These are phyloP conservation scores for Phoenix roebelenii DNA, from an alignment of 176 grass and related monocot species.

Conservation along the genomic window DNA sequence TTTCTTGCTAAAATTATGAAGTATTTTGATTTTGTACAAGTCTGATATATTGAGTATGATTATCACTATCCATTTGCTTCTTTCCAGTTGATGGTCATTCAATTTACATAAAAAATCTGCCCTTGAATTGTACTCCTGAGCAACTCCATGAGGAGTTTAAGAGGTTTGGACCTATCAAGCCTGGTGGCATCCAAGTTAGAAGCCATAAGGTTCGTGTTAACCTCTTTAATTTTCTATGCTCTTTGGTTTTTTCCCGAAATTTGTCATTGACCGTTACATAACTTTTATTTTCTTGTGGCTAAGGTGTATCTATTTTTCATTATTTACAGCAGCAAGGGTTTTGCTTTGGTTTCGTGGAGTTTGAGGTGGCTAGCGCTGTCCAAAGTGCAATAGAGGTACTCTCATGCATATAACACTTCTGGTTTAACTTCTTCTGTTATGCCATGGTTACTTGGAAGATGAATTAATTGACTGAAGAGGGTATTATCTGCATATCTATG, in stretches of 20 bases:
- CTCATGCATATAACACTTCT: too few relatives aligned
- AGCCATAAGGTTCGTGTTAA: slow-evolving; percentile 64
- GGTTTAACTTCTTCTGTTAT: too few relatives aligned
- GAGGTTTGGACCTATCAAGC: slow-evolving; percentile 69
- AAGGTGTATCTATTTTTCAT: background rate
- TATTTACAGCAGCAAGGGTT: slow-evolving; percentile 72
- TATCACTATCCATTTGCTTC: too few relatives aligned
- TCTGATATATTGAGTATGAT: too few relatives aligned
- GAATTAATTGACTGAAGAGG: too few relatives aligned
- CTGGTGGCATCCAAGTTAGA: slow-evolving; percentile 89
- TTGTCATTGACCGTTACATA: too few relatives aligned
- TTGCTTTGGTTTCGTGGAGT: slow-evolving; percentile 93
- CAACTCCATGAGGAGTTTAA: slow-evolving; percentile 94
- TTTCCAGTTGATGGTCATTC: slow-evolving; percentile 62
- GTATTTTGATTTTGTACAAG: too few relatives aligned
- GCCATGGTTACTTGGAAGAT: too few relatives aligned
- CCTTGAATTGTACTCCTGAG: slow-evolving; percentile 42
- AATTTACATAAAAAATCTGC: slow-evolving; percentile 72
- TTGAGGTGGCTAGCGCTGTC: slow-evolving; percentile 63
- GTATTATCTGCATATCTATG: too few relatives aligned
- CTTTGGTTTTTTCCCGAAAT: too few relatives aligned
- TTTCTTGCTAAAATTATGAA: background rate
- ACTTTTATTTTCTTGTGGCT: too few relatives aligned
- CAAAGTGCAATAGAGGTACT: slow-evolving; percentile 74
- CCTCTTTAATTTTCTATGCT: background rate